phyloP scores from a whole-genome alignment of 805 yeast genomes.

The Saccharomycopsis fibuligera region DNA sequence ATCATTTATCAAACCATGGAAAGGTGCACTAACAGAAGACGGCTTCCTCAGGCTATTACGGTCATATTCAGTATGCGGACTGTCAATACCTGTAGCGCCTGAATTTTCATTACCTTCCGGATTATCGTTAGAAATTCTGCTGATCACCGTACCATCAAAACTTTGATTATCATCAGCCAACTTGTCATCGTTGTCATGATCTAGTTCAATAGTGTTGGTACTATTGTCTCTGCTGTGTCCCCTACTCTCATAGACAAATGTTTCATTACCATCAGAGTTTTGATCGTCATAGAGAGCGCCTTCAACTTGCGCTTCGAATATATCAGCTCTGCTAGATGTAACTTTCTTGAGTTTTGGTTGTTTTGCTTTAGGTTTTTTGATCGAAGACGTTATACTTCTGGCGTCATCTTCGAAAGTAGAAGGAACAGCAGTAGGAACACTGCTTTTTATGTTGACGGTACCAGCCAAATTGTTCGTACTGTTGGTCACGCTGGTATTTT shows the following conservation, averaged over 20 bases:
- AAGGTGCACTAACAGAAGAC: slow-evolving; percentile 24
- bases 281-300: slow-evolving; percentile 89
- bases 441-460: neutral
- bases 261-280: slow-evolving; percentile 85
- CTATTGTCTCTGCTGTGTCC: slow-evolving; percentile 18
- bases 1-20: slow-evolving; percentile 15
- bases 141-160: too few relatives aligned
- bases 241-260: slow-evolving; percentile 82
- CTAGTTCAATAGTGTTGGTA: slow-evolving; percentile 17
- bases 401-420: slow-evolving; percentile 11
- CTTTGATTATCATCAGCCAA: slow-evolving; percentile 4
- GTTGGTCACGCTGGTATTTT: neutral
- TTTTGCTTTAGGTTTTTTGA: slow-evolving; percentile 12
- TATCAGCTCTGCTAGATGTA: slow-evolving; percentile 73
- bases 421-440: too few relatives aligned
- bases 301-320: slow-evolving; percentile 91
- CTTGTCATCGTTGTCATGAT: neutral
- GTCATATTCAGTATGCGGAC: neutral
- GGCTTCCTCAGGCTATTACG: slow-evolving; percentile 6
- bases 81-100: neutral
- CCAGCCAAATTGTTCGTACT: neutral
- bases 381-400: slow-evolving; percentile 15
- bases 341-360: slow-evolving; percentile 36
- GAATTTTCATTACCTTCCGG: neutral
- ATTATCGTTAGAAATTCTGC: slow-evolving; percentile 2